These are phyloP conservation scores for Neofusicoccum kwambonambiense DNA, from an alignment of 2,329 filamentous ascomycete species.

Conservation along the genomic window DNA sequence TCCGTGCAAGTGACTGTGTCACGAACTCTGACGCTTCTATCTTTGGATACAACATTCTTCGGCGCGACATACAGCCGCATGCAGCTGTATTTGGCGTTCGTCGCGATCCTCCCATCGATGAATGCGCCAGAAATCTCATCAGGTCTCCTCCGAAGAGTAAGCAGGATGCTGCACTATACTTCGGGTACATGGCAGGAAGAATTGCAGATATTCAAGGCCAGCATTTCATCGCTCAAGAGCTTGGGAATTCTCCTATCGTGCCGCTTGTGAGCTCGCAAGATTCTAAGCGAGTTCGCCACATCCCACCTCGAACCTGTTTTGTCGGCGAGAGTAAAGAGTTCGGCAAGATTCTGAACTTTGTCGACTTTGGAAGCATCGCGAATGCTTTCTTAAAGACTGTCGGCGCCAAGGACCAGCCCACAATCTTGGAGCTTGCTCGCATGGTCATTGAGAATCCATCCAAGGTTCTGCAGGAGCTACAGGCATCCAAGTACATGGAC, in stretches of 20 bases:
- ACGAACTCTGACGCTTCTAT: slow-evolving; percentile 74
- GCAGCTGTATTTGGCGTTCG: slow-evolving; percentile 83
- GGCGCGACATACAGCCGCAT: slow-evolving; percentile 73
- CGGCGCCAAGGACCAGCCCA: slow-evolving; percentile 89
- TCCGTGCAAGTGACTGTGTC: slow-evolving; percentile 74
- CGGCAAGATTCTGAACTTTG: slow-evolving; percentile 92
- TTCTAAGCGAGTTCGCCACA: slow-evolving; percentile 45
- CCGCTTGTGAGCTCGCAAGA: slow-evolving; percentile 59
- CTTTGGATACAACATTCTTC: slow-evolving; percentile 77
- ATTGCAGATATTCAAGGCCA: slow-evolving; percentile 64
- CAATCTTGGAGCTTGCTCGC: slow-evolving; percentile 77
- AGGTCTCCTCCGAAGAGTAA: slow-evolving; percentile 68
- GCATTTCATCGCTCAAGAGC: slow-evolving; percentile 55
- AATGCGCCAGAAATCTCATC: slow-evolving; percentile 73
- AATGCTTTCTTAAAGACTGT: slow-evolving; percentile 87
- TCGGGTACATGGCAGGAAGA: slow-evolving; percentile 79
- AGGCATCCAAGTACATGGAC: slow-evolving; percentile 82
- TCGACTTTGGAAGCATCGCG: slow-evolving; percentile 84
- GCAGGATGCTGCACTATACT: slow-evolving; percentile 67
- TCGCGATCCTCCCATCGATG: slow-evolving; percentile 73
- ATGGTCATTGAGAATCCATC: slow-evolving; percentile 83
- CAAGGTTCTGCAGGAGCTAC: slow-evolving; percentile 74
- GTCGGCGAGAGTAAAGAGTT: slow-evolving; percentile 73
- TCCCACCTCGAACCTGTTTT: slow-evolving; percentile 74
- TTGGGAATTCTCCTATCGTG: slow-evolving; percentile 68